These are phyloP conservation scores for Neofusicoccum kwambonambiense DNA, from an alignment of 2,329 filamentous ascomycete genomes.

Conservation along the genomic window DNA sequence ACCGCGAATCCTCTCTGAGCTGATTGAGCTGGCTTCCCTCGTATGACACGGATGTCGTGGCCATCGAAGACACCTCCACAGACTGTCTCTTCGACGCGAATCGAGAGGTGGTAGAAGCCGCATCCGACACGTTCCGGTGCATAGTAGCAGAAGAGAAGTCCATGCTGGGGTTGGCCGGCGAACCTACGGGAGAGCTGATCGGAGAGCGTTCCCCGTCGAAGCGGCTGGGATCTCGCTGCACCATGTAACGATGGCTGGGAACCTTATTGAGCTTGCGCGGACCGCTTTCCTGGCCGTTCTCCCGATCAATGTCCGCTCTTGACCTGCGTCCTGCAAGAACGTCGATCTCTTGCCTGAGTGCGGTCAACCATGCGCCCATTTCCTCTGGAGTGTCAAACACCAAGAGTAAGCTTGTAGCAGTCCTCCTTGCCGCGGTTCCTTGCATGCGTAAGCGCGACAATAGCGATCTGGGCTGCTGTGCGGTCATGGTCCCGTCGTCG, in stretches of 20 bases:
- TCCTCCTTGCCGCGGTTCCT: conserved; percentile 52
- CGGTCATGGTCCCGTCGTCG: conserved; percentile 51
- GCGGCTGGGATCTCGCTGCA: conserved; percentile 34
- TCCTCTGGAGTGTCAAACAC: conserved; percentile 71
- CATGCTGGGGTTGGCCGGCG: conserved; percentile 30
- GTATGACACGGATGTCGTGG: conserved; percentile 34
- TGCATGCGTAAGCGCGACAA: conserved; percentile 65
- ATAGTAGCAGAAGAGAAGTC: conserved; percentile 33
- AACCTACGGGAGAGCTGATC: conserved; percentile 30
- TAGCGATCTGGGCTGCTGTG: conserved; percentile 58
- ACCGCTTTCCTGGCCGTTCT: conserved; percentile 24
- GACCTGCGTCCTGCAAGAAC: conserved; percentile 64
- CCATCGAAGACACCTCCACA: conserved; percentile 34
- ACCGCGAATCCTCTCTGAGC: conserved; percentile 36
- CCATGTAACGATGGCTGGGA: conserved; percentile 38
- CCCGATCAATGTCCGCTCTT: conserved; percentile 30
- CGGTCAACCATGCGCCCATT: conserved; percentile 73
- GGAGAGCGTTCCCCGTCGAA: conserved; percentile 26
- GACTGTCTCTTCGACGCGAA: conserved; percentile 32
- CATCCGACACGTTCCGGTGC: conserved; percentile 30
- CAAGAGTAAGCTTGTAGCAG: conserved; percentile 65
- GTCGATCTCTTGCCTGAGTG: conserved; percentile 69
- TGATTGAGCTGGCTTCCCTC: conserved; percentile 38
- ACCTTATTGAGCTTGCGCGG: conserved; percentile 24
- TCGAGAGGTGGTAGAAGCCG: conserved; percentile 30